Evolutionary conservation across 2,329 filamentous ascomycete genomes (phyloP), one percentile per base, ranked within the genome.

Genomic region (Raffaelea ambrosiae): DNA sequence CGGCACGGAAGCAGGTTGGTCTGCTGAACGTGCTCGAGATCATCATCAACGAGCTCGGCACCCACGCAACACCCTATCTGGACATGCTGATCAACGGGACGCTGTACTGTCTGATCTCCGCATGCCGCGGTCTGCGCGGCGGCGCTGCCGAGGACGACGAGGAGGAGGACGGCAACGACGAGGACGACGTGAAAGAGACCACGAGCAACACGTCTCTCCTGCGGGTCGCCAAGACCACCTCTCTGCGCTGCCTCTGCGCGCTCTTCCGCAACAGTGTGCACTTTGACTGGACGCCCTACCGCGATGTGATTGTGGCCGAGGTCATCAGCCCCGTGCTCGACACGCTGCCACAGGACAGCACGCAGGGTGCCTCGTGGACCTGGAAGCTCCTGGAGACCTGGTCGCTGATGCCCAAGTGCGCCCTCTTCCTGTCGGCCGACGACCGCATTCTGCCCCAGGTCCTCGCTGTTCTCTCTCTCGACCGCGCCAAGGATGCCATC

Each of bases 1-100:
- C 79, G 16, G 67, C 77, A 11, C 80, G 90, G 58, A 93, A 90
- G 63, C 91, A 96, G 63, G 77, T 93, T 50, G 93, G 94, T 70
- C 81, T 96, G 61, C 69, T 95, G 45, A 95, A 94, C 61, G 93
- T 97, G 88, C 74, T 93, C 44, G 83, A 89, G 51, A 82, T 91
- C 11, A 80, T 97, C 61, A 81, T 97, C 51, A 84, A 85, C 49
- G 88, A 93, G 46, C 76, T 97, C 33, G 88, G 90, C 46, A 80
- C 77, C 5, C 83, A 83, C 47, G 79, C 94, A 47, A 65, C 73
- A 3, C 76, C 81, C 0, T 91, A 86, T 56, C 76, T 84, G 43
- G 69, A 76, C 16, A 76, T 75, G 13, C 72, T 97, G 4, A 72
- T 91, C 52, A 82, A 91, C 56, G 79, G 88, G 1, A 74, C 94